Percentiles rank a stretch among this genome's conserved stretches.
Conservation (phyloP, 139 green algal genomes). For the Medakamo hakoo region DNA sequence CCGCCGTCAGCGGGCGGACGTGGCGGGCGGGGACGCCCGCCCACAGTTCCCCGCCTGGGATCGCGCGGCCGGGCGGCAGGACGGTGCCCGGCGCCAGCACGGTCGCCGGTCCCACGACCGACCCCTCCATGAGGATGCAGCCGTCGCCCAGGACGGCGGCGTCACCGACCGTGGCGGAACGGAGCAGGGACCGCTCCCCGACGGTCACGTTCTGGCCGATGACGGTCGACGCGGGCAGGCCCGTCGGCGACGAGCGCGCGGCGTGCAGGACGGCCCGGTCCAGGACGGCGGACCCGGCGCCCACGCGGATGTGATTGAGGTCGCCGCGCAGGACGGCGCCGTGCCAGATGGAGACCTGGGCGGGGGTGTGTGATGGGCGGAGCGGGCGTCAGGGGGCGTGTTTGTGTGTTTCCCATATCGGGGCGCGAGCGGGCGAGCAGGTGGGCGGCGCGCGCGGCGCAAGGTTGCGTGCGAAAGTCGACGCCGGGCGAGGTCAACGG, state of each 20-base stretch:
- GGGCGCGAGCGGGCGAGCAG: no score
- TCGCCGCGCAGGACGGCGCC: conserved; percentile 69
- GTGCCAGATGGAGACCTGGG: conserved; percentile 65
- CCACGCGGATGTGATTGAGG: conserved; percentile 67
- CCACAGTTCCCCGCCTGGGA: conserved; percentile 76
- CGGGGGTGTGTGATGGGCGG: neutral
- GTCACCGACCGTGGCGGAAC: conserved; percentile 51
- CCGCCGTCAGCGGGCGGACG: conserved; percentile 54
- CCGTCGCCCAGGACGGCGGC: conserved; percentile 52
- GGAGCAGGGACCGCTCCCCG: conserved; percentile 54
- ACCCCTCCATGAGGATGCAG: conserved; percentile 59
- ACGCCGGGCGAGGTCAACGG: no score
- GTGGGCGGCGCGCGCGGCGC: no score
- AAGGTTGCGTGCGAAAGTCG: no score
- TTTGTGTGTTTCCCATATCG: no score
- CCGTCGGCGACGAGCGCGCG: conserved; percentile 61
- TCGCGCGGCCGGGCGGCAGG: conserved; percentile 52
- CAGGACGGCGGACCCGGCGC: conserved; percentile 44
- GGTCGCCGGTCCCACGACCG: conserved; percentile 50
- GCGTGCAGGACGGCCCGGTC: conserved; percentile 77
- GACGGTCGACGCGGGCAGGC: conserved; percentile 52
- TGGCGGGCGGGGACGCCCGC: conserved; percentile 61
- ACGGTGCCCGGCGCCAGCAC: conserved; percentile 65
- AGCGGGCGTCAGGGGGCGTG: neutral
- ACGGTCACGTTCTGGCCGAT: conserved; percentile 70